Evolutionary conservation across 1,139 yeast species (phyloP).

Genomic region (Pichia terricola): DNA sequence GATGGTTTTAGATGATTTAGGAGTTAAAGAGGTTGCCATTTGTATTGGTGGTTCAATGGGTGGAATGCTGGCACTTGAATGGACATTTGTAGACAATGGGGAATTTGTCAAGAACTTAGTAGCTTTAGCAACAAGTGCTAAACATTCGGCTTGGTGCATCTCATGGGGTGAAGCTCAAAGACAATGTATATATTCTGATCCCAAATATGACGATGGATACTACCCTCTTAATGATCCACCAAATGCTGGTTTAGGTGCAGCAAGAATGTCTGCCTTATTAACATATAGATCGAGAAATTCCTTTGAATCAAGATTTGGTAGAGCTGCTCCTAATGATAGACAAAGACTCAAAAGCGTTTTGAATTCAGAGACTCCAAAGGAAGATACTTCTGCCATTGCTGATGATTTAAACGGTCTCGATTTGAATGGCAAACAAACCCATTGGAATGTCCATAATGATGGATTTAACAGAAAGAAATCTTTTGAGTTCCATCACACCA

Average conservation of each 20-base stretch:
- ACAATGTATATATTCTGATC: slow-evolving; percentile 91
- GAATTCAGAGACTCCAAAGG: slow-evolving; percentile 2
- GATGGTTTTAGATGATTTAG: slow-evolving; percentile 57
- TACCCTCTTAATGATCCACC: slow-evolving; percentile 75
- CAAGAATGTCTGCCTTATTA: slow-evolving; percentile 90
- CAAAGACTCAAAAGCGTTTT: slow-evolving; percentile 17
- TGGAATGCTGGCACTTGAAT: slow-evolving; percentile 93
- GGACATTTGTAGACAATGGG: slow-evolving; percentile 52
- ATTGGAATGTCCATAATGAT: slow-evolving; percentile 59
- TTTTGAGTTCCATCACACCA: slow-evolving; percentile 17
- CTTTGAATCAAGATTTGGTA: slow-evolving; percentile 82
- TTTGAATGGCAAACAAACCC: slow-evolving; percentile 32
- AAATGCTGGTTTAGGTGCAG: slow-evolving; percentile 80
- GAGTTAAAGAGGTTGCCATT: slow-evolving; percentile 66
- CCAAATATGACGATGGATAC: slow-evolving; percentile 85
- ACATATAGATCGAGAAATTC: slow-evolving; percentile 90
- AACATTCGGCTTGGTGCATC: slow-evolving; percentile 97
- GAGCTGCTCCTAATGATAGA: slow-evolving; percentile 39
- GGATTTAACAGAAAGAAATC: slow-evolving; percentile 31
- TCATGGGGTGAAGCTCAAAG: slow-evolving; percentile 99
- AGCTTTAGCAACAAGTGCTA: slow-evolving; percentile 88
- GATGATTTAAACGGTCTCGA: slow-evolving; percentile 5
- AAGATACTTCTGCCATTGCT: slow-evolving; percentile 12
- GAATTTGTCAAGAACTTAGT: slow-evolving; percentile 62
- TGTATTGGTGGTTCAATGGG: slow-evolving; percentile 99